Evolutionary conservation across 345 rosid genomes (phyloP), one percentile per base, ranked within the genome.

Genomic region (Carallia brachiata): DNA sequence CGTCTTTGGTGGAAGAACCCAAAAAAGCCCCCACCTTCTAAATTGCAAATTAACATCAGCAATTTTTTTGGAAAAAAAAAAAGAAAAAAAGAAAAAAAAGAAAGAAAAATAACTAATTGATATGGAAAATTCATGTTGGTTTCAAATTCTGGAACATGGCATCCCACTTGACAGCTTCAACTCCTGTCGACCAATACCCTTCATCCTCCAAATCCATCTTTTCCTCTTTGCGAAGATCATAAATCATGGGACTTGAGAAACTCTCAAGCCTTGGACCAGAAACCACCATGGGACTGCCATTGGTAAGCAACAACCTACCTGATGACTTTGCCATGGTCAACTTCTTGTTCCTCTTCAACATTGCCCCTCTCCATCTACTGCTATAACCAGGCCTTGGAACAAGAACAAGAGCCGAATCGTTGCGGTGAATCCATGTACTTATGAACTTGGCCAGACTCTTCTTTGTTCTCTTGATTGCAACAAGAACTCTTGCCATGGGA

Each of bases 121-220:
- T 50, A 30, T 8, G 40, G 1, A 47, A 65, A 18, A 6, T 70
- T 87, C 84, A 94, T 60, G 91, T 94, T 39, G 98, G 98, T 83
- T 90, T 94, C 53, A 94, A 69, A 70, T 94, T 81, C 73, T 94
- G 97, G 73, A 94, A 94, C 98, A 94, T 88, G 1, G 96, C 65
- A 77, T 90, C 97, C 98, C 98, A 94, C 79, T 89, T 87, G 74
- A 87, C 80, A 63, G 82, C 93, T 84, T 87, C 88, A 61, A 79
- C 83, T 9, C 76, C 84, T 56, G 79, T 72, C 44, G 84, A 76
- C 84, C 92, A 86, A 44, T 83, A 84, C 17, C 85, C 71, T 65
- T 79, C 81, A 63, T 78, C 73, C 6, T 63, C 77, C 13, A 32
- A 81, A 10, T 59, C 73, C 3, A 54, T 28, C 65, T 77, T 79